Evolutionary conservation across 352 stramenopile species (phyloP), one percentile per base, ranked within the genome.

Genomic region (Pythium sp.): DNA sequence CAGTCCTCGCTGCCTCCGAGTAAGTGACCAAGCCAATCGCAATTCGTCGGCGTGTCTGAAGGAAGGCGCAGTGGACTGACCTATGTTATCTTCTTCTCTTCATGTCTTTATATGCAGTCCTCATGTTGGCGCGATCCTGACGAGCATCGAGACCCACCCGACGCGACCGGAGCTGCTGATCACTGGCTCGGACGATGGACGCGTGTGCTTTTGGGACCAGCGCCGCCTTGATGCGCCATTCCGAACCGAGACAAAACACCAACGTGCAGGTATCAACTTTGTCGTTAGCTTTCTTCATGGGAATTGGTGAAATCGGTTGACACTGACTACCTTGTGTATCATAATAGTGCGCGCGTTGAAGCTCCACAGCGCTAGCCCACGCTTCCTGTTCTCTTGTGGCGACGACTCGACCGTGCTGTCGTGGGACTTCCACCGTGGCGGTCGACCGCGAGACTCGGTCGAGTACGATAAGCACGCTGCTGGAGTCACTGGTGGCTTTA

Each of bases 111-210:
- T 6, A 7, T 64, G 15, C 41, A 84, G 81, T 66, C 62, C 74
- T 15, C 77, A 84, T 22, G 64, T 72, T 14, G 80, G 51, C 15
- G 73, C 70, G 28, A 71, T 79, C 24, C 71, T 93, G 43, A 92
- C 80, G 28, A 80, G 79, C 20, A 26, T 93, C 15, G 87, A 92
- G 72, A 90, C 78, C 22, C 87, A 94, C 46, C 87, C 87, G 47
- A 93, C 87, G 20, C 83, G 85, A 2, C 87, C 87, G 7, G 87
- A 94, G 68, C 59, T 94, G 34, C 73, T 94, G 56, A 73, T 94
- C 62, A 92, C 87, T 0, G 87, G 87, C 55, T 76, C 77, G 28
- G 74, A 89, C 56, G 85, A 94, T 38, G 87, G 87, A 22, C 77
- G 77, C 36, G 73, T 94, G 28, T 79, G 73, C 41, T 80, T 93